Conservation (phyloP, 352 stramenopile species). For the Phytophthora cajani region DNA sequence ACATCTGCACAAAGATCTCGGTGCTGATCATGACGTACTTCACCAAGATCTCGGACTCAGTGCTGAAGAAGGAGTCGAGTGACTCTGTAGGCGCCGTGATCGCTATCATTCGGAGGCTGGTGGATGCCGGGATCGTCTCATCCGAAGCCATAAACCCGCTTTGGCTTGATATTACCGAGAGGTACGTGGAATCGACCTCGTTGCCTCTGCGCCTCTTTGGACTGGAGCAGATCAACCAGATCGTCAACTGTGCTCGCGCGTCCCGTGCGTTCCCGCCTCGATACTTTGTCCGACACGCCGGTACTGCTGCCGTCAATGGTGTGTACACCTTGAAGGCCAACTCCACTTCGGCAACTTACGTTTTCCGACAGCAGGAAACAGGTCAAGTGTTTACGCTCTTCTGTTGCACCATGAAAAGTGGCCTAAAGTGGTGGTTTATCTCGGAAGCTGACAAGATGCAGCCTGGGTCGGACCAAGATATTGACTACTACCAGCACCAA, state of each 20-base stretch:
- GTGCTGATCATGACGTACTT: slow-evolving; percentile 87
- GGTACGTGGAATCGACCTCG: slow-evolving; percentile 91
- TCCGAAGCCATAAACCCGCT: slow-evolving; percentile 70
- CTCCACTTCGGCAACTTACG: slow-evolving; percentile 70
- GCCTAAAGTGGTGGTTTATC: slow-evolving; percentile 99
- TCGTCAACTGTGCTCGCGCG: slow-evolving; percentile 89
- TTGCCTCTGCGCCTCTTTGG: slow-evolving; percentile 95
- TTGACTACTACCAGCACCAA: slow-evolving; percentile 99
- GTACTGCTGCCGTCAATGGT: slow-evolving; percentile 93
- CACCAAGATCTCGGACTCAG: slow-evolving; percentile 73
- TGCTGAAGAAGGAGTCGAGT: slow-evolving; percentile 88
- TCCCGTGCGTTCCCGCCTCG: slow-evolving; percentile 85
- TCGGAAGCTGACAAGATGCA: slow-evolving; percentile 97
- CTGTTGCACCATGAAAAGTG: slow-evolving; percentile 98
- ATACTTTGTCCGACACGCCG: slow-evolving; percentile 92
- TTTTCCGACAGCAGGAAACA: slow-evolving; percentile 75
- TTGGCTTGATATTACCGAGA: slow-evolving; percentile 85
- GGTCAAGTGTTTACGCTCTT: slow-evolving; percentile 94
- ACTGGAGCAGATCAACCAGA: slow-evolving; percentile 93
- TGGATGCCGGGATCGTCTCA: slow-evolving; percentile 66
- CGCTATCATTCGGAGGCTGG: slow-evolving; percentile 75
- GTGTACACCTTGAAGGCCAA: slow-evolving; percentile 89
- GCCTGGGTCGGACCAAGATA: slow-evolving; percentile 97
- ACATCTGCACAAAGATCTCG: slow-evolving; percentile 68
- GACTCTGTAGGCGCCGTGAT: slow-evolving; percentile 86